Base-by-base conservation (phyloP, 2,329 filamentous ascomycete genomes). In the Neonectria coccinea region DNA sequence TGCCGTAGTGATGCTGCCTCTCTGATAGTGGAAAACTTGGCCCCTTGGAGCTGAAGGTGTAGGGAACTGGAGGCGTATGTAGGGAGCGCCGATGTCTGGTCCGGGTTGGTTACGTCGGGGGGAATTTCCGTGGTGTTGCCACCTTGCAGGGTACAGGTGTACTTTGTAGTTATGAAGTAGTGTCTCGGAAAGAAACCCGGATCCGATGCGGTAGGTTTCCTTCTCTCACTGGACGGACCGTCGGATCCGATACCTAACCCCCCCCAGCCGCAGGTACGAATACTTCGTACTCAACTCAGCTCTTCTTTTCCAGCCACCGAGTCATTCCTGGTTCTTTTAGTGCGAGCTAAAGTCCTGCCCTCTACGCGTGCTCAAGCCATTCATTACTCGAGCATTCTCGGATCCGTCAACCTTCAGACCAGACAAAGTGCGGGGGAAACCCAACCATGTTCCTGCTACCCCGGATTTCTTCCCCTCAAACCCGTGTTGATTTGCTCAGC, bases 241-340 rank as follows among this genome's bases (percentile, higher is more conserved):
- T 70, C 70, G 70, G 70, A 71, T 69, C 70, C 70, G 70, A 70
- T 45, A 20, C 68, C 67, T 45, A 20, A 41, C 42, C 12, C 22
- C 44, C 53, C 22, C 44, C 53, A 47, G 36, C 25, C 29, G 22
- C 22, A 22, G 22, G 22, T 22, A 22, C 22, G 22, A 22, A 22
- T 22, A 22, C 22, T 22, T 22, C 22, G 22, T 22, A 22, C 22
- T 22, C 22, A 29, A 29, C 10, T 16, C 45, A 50, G n/a, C 25
- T 9, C 11, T 10, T 29, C 45, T 31, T n/a, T 27, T 31, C 33
- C 25, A 50, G 47, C 25, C 47, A 50, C 47, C 33, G 33, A 39
- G 33, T 39, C 33, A 39, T 39, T 16, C 12, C 33, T 39, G 12
- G 33, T 16, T 39, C 33, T 6, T 39, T 39, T 14, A 39, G 12